Percentiles rank a stretch among this genome's conserved stretches.
Evolutionary conservation across 768 basidiomycete genomes (phyloP).

Genomic region (Rickenella mellea): DNA sequence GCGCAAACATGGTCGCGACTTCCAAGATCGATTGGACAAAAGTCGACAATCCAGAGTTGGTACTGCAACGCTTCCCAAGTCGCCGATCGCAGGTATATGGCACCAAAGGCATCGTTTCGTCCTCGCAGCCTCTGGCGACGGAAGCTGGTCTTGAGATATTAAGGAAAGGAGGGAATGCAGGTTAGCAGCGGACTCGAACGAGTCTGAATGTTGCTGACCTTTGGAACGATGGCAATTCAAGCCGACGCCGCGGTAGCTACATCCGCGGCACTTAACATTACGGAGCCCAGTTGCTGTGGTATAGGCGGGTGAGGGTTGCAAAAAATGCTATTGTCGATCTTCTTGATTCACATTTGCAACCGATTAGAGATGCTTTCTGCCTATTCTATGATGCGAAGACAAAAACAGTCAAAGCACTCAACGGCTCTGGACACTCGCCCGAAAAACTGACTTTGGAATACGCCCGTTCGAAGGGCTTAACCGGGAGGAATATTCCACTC

Average conservation of each 20-base stretch:
- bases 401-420: constrained; percentile 78
- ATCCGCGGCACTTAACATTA: constrained; percentile 87
- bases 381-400: constrained; percentile 82
- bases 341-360: neutral
- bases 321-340: neutral
- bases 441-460: constrained; percentile 70
- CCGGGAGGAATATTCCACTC: constrained; percentile 58
- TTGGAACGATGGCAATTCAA: constrained; percentile 16
- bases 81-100: constrained; percentile 69
- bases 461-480: constrained; percentile 57
- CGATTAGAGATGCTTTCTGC: constrained; percentile 75
- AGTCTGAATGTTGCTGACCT: neutral
- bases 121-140: constrained; percentile 85
- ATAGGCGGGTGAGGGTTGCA: constrained; percentile 69
- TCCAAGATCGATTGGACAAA: constrained; percentile 44
- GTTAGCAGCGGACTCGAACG: constrained; percentile 28
- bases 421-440: constrained; percentile 88
- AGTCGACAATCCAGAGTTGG: constrained; percentile 56
- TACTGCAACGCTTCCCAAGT: constrained; percentile 67
- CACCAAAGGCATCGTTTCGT: constrained; percentile 76
- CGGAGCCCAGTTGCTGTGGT: constrained; percentile 83
- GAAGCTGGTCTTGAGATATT: constrained; percentile 90
- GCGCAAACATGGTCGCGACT: constrained; percentile 1
- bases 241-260: constrained; percentile 93
- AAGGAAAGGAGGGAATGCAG: constrained; percentile 91